Conservation (phyloP, 2,329 filamentous ascomycete genomes). For the Aspergillus pseudoglaucus region DNA sequence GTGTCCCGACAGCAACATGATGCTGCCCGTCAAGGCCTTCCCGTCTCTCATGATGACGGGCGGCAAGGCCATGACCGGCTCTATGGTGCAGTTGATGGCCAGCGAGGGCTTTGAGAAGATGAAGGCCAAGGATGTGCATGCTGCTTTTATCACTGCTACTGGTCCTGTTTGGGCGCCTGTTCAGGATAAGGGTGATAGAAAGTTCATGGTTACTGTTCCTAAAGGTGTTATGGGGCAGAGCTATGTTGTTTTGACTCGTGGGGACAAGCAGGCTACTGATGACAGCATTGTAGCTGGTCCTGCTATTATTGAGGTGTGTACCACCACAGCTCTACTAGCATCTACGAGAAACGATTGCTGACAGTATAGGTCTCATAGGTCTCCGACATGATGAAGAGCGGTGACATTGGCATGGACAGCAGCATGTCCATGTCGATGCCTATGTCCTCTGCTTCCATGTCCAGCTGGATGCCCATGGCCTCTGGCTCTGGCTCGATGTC, state of each 20-base stretch:
- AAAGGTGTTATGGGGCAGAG: constrained; percentile 20
- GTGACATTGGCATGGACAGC: background rate
- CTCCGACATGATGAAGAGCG: background rate
- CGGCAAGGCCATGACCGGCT: constrained; percentile 11
- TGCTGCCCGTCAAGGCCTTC: constrained; percentile 57
- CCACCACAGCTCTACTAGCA: background rate
- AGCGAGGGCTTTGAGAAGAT: constrained; percentile 19
- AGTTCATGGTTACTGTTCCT: constrained; percentile 18
- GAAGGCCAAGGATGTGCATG: constrained; percentile 11
- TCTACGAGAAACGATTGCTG: background rate
- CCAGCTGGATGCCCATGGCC: background rate
- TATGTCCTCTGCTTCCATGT: background rate
- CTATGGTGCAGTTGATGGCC: constrained; percentile 16
- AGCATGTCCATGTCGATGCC: background rate
- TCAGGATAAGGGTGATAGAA: constrained; percentile 5
- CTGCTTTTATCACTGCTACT: constrained; percentile 18
- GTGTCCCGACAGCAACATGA: constrained; percentile 51
- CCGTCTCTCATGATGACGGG: constrained; percentile 36
- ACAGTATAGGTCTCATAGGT: background rate
- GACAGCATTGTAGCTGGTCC: constrained; percentile 27
- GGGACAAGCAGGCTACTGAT: constrained; percentile 15
- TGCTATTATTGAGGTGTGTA: constrained; percentile 24
- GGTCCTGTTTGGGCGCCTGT: constrained; percentile 14
- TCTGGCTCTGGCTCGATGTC: background rate
- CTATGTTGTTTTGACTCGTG: constrained; percentile 23